Percentiles rank a stretch among this genome's conserved stretches.
Conservation (phyloP, 108 stramenopile species). For the Skeletonema tropicum region DNA sequence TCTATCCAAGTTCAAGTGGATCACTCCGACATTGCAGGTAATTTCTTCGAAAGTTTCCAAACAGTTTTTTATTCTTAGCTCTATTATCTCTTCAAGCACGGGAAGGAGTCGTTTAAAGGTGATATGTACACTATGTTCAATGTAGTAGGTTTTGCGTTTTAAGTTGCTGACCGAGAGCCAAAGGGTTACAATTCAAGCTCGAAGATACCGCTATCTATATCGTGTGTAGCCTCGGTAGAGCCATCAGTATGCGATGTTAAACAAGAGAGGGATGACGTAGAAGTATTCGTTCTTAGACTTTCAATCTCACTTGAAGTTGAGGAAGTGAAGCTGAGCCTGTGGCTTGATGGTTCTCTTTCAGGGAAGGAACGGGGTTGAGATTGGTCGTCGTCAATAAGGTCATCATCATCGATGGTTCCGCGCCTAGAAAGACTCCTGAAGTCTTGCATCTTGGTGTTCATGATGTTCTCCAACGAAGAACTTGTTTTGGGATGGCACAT, state of each 20-base stretch:
- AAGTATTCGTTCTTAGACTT: not conserved
- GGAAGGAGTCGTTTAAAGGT: not conserved
- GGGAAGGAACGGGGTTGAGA: not conserved
- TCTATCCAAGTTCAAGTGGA: not conserved
- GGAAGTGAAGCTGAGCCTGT: not conserved
- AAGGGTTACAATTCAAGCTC: not conserved
- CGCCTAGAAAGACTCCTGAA: not conserved
- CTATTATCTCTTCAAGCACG: not conserved
- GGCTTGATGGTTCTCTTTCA: not conserved
- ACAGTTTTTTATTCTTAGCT: not conserved
- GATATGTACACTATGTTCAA: not conserved
- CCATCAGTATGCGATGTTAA: not conserved
- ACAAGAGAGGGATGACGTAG: not conserved
- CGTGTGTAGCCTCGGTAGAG: not conserved
- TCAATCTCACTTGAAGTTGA: not conserved
- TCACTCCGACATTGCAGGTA: not conserved
- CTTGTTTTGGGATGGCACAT: not conserved
- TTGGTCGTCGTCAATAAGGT: not conserved
- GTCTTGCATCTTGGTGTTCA: not conserved
- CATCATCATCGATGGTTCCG: not conserved
- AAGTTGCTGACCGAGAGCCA: not conserved
- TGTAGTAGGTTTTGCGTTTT: not conserved
- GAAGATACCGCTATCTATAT: not conserved
- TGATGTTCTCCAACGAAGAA: not conserved
- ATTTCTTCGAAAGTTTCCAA: not conserved